Evolutionary conservation across 306 rosid species (phyloP).

Genomic region (Fagus sylvatica): DNA sequence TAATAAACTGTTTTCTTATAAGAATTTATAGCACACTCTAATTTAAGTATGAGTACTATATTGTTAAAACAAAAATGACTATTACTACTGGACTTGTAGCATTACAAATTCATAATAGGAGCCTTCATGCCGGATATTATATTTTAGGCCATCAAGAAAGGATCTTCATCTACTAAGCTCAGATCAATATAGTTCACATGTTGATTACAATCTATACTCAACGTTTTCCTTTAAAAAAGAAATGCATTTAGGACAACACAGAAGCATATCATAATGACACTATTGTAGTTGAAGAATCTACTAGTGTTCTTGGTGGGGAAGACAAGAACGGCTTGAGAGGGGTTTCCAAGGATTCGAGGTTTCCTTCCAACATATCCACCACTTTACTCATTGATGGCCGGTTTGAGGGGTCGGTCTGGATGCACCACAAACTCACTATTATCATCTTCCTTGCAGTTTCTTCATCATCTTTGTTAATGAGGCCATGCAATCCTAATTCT

Average conservation of each 20-base stretch:
- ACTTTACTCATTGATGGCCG: constrained; percentile 31
- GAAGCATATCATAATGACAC: neutral
- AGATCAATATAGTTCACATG: too few species aligned
- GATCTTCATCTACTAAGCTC: too few species aligned
- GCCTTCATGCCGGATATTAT: too few species aligned
- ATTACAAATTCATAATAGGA: neutral
- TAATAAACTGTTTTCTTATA: too few species aligned
- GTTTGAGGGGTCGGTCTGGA: constrained; percentile 22
- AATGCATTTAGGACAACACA: neutral
- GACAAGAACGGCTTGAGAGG: too few species aligned
- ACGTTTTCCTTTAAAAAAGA: too few species aligned
- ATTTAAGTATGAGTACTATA: too few species aligned
- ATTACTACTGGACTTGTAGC: neutral
- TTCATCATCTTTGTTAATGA: neutral
- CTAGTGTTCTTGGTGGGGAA: neutral
- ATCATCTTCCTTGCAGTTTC: constrained; percentile 25
- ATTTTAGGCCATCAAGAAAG: neutral
- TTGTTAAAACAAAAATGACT: too few species aligned
- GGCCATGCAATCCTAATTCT: constrained; percentile 6
- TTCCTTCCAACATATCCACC: constrained; percentile 42
- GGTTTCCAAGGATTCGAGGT: neutral
- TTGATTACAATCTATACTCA: too few species aligned
- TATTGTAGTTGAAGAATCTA: neutral
- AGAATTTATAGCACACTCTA: too few species aligned
- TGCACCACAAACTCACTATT: constrained; percentile 37